Evolutionary conservation across 2,329 filamentous ascomycete genomes (phyloP), one percentile per base, ranked within the genome.

Genomic region (Talaromyces marneffei): DNA sequence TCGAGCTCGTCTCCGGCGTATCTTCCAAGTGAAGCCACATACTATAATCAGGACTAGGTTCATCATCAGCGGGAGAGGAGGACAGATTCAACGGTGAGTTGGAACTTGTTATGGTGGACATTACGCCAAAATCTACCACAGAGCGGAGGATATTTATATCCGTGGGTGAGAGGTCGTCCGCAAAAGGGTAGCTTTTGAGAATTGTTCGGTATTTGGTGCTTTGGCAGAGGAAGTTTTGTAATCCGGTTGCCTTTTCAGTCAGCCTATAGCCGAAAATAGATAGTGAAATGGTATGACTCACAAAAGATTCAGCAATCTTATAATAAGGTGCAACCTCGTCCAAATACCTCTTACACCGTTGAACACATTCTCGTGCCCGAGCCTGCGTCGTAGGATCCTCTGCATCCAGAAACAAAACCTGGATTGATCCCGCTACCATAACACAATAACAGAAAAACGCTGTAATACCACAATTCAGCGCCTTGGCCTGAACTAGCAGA

Each of bases 381-480:
- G n/a, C 46, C 46, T 18, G 16, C n/a, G 25, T 50, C 8, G 46
- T 9, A 31, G 27, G 27, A 31, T 50, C 46, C 16, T 50, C 46
- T 50, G 27, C 46, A 50, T 50, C 46, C 8, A 50, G 16, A 31
- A 50, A 59, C 9, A 69, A 48, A 0, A 65, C 66, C 25, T 68
- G 66, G 14, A 69, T 62, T 6, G 65, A 67, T 25, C 66, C 66
- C 0, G 67, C 67, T 25, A 69, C 60, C n/a, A 69, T 48, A 33
- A 69, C 66, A 53, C 66, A 65, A 48, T 69, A 69, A 54, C 67
- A 68, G 44, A 66, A 68, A 6, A 67, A 66, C 4, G 67, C 67
- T 5, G 67, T 63, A 4, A 65, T 61, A 1, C 68, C 67, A 39
- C 66, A 67, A 16, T 66, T 66, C 20, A 65, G 65, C 14, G 66